phyloP scores from a whole-genome alignment of 1,284 basidiomycete species.

The Lignosus rhinocerotis region DNA sequence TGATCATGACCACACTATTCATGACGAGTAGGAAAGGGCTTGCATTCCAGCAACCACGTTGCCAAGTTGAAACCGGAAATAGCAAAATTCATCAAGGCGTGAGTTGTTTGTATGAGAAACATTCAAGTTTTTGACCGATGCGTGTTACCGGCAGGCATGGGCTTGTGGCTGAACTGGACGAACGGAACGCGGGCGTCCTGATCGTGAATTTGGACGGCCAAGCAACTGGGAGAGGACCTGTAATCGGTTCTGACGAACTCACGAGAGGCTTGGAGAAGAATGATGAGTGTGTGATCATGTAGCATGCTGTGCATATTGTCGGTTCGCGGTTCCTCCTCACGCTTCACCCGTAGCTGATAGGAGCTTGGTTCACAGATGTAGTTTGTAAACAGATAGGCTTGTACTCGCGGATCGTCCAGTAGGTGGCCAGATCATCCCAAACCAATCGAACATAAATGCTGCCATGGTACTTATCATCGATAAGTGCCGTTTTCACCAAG shows the following conservation, averaged over 20 bases:
- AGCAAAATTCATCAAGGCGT: constrained; percentile 85
- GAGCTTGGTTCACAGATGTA: no score
- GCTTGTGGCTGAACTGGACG: constrained; percentile 78
- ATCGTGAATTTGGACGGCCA: constrained; percentile 70
- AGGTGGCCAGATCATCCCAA: no score
- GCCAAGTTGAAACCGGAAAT: constrained; percentile 95
- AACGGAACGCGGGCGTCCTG: constrained; percentile 83
- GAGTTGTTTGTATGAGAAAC: constrained; percentile 20
- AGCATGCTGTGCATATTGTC: neutral
- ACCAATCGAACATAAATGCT: no score
- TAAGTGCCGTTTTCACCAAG: no score
- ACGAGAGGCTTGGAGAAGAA: constrained; percentile 52
- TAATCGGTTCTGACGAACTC: constrained; percentile 62
- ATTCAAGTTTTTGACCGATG: neutral
- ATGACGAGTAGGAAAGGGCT: constrained; percentile 51
- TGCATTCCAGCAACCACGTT: constrained; percentile 80
- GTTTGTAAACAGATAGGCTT: no score
- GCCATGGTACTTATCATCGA: no score
- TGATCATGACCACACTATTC: neutral
- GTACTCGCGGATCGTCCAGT: no score
- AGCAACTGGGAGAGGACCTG: constrained; percentile 44
- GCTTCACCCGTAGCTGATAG: no score
- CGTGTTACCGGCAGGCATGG: constrained; percentile 53
- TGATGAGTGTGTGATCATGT: constrained; percentile 75
- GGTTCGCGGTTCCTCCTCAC: neutral